Base-by-base conservation (phyloP, 768 basidiomycete species). In the Xerocomus spinulosus region DNA sequence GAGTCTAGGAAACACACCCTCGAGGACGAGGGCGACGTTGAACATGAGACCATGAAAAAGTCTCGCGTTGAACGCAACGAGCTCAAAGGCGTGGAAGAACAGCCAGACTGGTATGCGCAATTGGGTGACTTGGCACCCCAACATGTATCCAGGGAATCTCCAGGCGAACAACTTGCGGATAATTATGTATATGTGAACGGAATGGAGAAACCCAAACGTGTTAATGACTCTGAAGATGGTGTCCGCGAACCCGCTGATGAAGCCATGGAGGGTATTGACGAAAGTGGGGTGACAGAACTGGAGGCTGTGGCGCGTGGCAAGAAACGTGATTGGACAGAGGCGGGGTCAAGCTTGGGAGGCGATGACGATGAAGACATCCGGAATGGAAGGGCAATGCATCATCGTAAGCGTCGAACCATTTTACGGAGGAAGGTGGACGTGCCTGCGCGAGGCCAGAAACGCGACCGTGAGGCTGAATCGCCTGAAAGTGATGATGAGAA, bases 321-420 rank as follows among this genome's bases (percentile, higher is more conserved):
- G 73, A 91, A 91, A 69, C 81, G 87, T 52, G 85, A 85, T 64
- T 82, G 83, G 33, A 75, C 77, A 7, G 85, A 86, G 59, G 84
- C 84, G 46, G 86, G 78, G 7, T 85, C 85, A 4, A 79, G 78
- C 0, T 82, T 87, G 57, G 85, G 79, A 38, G 80, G 77, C 21
- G 85, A 85, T 53, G 68, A 70, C 5, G 70, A 73, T 14, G 68
- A 70, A 2, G 69, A 68, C 28, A 64, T 67, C 32, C 67, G 59
- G 42, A 71, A 72, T 51, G 69, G 70, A 36, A 75, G 73, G 54
- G 56, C 69, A 37, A 70, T 71, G 49, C 72, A 75, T 54, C 66
- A 69, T 46, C 76, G 79, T 55, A 82, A 83, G 62, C 75, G 84
- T 44, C 75, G 82, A 41, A 78, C 76, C 2, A 70, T 81, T 17